Base-by-base conservation (phyloP, 768 basidiomycete genomes). In the Boletus sp. region DNA sequence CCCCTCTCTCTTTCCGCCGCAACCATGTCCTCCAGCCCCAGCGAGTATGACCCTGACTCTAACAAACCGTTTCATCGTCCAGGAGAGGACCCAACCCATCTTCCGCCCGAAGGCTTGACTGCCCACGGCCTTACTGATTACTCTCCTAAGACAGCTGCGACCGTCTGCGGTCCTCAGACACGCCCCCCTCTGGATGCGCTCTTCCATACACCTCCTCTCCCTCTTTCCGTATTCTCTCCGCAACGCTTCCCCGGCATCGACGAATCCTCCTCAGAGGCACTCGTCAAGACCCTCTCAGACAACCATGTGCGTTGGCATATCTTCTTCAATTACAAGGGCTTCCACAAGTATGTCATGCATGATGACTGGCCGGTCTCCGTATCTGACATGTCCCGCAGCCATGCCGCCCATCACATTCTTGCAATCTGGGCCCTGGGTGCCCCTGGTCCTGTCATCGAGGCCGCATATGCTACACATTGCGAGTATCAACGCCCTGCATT, bases 381-480 rank as follows among this genome's bases (percentile, higher is more conserved):
- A 21, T 50, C 49, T 58, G 54, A 57, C 43, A 76, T 47, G 4
- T 7, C 53, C 27, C 45, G 47, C 33, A 82, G 81, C 51, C 87
- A 88, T 69, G 69, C 78, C 33, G 71, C 80, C 5, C 85, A 88
- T 58, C 82, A 80, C 25, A 58, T 80, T 19, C 66, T 85, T 25
- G 83, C 84, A 7, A 75, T 83, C 3, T 88, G 82, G 74, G 74
- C 76, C 1, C 66, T 90, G 11, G 88, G 87, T 2, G 86, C 79
- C 0, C 69, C 75, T 14, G 68, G 66, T 1, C 57, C 65, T 11
- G 61, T 80, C 38, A 66, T 82, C 2, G 65, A 74, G 39, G 76
- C 72, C 5, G 79, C 76, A 4, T 81, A 78, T 58, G 56, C 68
- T 5, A 70, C 61, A 0, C 75, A 81, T 51, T 73, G 71, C 38